Evolutionary conservation across 768 basidiomycete genomes (phyloP).

Genomic region (Mycena galericulata): DNA sequence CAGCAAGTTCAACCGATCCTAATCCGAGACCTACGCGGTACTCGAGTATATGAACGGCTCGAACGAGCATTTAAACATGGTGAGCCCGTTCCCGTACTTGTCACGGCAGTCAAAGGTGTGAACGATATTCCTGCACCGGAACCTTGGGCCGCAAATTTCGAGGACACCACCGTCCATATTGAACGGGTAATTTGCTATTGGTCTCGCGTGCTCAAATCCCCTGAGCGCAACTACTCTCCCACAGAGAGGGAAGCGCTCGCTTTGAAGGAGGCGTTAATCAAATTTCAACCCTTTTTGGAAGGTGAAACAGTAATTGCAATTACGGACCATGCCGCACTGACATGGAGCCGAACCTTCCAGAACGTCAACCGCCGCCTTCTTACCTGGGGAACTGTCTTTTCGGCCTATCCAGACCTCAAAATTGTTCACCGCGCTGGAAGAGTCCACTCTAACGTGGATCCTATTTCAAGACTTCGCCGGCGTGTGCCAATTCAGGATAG

Average conservation of each 20-base stretch:
- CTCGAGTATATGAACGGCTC: constrained; percentile 40
- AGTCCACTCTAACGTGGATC: constrained; percentile 49
- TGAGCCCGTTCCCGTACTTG: constrained; percentile 39
- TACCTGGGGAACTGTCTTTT: constrained; percentile 48
- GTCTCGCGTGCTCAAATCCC: constrained; percentile 44
- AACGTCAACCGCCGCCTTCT: constrained; percentile 40
- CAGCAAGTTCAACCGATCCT: constrained; percentile 48
- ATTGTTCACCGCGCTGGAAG: constrained; percentile 47
- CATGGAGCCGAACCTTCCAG: constrained; percentile 39
- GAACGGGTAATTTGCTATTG: constrained; percentile 48
- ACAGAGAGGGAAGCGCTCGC: constrained; percentile 12
- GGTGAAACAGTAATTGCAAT: constrained; percentile 42
- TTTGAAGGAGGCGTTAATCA: too few species aligned
- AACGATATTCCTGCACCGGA: constrained; percentile 28
- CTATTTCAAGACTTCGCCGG: constrained; percentile 32
- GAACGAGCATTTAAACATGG: constrained; percentile 34
- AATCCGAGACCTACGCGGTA: constrained; percentile 44
- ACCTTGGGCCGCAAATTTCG: constrained; percentile 37
- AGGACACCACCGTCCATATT: constrained; percentile 42
- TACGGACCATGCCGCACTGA: constrained; percentile 41
- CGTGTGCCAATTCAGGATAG: constrained; percentile 31
- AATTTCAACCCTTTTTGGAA: constrained; percentile 45
- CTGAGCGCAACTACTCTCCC: background rate
- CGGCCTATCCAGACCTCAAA: constrained; percentile 43
- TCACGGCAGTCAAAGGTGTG: constrained; percentile 37